Percentiles rank a stretch among this genome's conserved stretches.
phyloP scores from a whole-genome alignment of 1,284 basidiomycete species.

The Jaminaea rosea region DNA sequence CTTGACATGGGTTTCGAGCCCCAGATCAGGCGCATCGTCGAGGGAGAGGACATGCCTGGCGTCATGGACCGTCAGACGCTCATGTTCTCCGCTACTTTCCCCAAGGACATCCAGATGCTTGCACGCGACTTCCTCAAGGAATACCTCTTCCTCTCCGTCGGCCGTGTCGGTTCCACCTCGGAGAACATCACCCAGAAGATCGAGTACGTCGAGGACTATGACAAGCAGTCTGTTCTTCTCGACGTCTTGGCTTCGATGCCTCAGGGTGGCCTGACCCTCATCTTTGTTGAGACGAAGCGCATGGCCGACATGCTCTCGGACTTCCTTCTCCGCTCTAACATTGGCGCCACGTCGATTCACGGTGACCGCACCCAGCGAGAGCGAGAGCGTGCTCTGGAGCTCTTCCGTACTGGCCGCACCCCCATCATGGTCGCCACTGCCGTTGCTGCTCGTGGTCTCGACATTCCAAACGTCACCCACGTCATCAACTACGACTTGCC shows the following conservation, averaged over 20 bases:
- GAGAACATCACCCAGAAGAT: conserved; percentile 99
- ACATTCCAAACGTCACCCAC: conserved; percentile 98
- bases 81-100: conserved; percentile 99
- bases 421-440: conserved; percentile 97
- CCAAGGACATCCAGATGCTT: conserved; percentile 94
- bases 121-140: conserved; percentile 73
- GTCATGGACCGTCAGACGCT: conserved; percentile 88
- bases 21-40: conserved; percentile 94
- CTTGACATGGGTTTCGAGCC: conserved; percentile 99
- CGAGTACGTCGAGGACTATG: conserved; percentile 93
- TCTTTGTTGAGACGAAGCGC: conserved; percentile 98
- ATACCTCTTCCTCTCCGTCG: conserved; percentile 96
- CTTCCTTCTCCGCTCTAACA: conserved; percentile 75
- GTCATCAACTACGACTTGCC: conserved; percentile 99
- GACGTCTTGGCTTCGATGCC: conserved; percentile 78
- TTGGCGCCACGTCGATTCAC: conserved; percentile 89
- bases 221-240: conserved; percentile 93
- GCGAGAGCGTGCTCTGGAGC: conserved; percentile 87
- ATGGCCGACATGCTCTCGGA: conserved; percentile 98
- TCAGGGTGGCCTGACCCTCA: conserved; percentile 71
- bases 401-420: conserved; percentile 87
- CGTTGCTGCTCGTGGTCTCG: conserved; percentile 95
- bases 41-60: conserved; percentile 96
- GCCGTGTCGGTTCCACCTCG: conserved; percentile 93
- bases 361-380: conserved; percentile 96